phyloP scores from a whole-genome alignment of 805 yeast species.

The Priceomyces castillae region DNA sequence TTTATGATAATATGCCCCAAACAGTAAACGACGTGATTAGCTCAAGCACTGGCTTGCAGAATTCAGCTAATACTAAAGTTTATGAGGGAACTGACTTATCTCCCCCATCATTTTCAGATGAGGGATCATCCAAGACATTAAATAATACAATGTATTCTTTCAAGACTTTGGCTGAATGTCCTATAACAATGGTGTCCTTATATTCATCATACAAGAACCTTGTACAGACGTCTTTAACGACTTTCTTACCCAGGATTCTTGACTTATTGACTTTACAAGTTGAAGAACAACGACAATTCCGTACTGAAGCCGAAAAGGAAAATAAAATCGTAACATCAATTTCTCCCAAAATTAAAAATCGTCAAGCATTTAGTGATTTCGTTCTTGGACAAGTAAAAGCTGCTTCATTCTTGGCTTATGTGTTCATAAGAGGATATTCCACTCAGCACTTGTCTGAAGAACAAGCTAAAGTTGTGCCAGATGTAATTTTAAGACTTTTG shows the following conservation, averaged over 20 bases:
- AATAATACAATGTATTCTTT: slow-evolving; percentile 75
- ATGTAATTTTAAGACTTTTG: slow-evolving; percentile 74
- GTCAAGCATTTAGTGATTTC: slow-evolving; percentile 82
- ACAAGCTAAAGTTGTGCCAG: slow-evolving; percentile 67
- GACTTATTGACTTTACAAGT: slow-evolving; percentile 75
- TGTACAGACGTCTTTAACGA: slow-evolving; percentile 67
- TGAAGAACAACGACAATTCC: slow-evolving; percentile 56
- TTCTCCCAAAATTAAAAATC: slow-evolving; percentile 69
- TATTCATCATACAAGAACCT: slow-evolving; percentile 82
- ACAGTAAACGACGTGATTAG: slow-evolving; percentile 68
- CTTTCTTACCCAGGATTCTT: slow-evolving; percentile 78
- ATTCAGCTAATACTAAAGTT: background rate
- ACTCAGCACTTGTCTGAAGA: slow-evolving; percentile 49
- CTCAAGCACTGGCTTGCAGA: slow-evolving; percentile 3
- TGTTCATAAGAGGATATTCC: slow-evolving; percentile 80
- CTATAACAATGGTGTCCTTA: slow-evolving; percentile 91
- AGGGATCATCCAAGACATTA: slow-evolving; percentile 49
- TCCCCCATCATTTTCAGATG: slow-evolving; percentile 41
- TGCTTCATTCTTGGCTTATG: slow-evolving; percentile 90
- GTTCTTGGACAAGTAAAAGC: slow-evolving; percentile 93
- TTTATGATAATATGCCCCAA: slow-evolving; percentile 76
- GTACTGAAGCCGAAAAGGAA: slow-evolving; percentile 47
- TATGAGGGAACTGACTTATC: slow-evolving; percentile 22
- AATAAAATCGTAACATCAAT: slow-evolving; percentile 67
- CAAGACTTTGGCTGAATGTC: slow-evolving; percentile 92